A percentile compares a stretch with the other conserved stretches of the same genome.
These are phyloP conservation scores for Physcomitrellopsis africana DNA, from an alignment of 225 moss, liverwort and hornwort species.

Conservation along the genomic window DNA sequence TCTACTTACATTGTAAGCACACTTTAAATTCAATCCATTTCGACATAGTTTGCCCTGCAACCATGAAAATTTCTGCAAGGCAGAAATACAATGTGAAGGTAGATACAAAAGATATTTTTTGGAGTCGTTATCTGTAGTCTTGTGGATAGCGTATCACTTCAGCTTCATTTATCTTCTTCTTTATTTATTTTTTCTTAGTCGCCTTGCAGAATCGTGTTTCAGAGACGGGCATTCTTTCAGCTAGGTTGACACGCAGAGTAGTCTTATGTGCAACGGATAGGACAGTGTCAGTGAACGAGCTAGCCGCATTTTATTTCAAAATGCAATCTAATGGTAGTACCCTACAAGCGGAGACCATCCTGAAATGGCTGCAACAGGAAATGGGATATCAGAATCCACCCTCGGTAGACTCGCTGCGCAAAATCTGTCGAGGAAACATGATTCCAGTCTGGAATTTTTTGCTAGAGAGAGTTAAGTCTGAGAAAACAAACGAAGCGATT, in stretches of 20 bases:
- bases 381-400: conserved; percentile 88
- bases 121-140: background rate
- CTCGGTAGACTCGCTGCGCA: conserved; percentile 77
- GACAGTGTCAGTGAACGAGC: background rate
- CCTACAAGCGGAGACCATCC: conserved; percentile 69
- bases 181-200: background rate
- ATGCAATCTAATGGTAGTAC: conserved; percentile 47
- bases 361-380: conserved; percentile 94
- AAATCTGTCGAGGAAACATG: conserved; percentile 98
- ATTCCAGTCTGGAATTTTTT: conserved; percentile 95
- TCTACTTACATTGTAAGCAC: conserved; percentile 5
- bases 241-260: conserved; percentile 9
- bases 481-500: conserved; percentile 88
- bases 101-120: background rate
- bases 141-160: background rate
- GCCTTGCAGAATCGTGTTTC: background rate
- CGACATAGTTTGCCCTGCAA: conserved; percentile 22
- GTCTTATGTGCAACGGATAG: conserved; percentile 8
- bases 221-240: conserved; percentile 10
- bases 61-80: background rate
- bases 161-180: background rate
- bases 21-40: conserved; percentile 12
- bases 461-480: conserved; percentile 93
- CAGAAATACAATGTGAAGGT: background rate
- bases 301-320: conserved; percentile 25